Conservation (phyloP, 1,139 yeast genomes). For the Pichia sp. region DNA sequence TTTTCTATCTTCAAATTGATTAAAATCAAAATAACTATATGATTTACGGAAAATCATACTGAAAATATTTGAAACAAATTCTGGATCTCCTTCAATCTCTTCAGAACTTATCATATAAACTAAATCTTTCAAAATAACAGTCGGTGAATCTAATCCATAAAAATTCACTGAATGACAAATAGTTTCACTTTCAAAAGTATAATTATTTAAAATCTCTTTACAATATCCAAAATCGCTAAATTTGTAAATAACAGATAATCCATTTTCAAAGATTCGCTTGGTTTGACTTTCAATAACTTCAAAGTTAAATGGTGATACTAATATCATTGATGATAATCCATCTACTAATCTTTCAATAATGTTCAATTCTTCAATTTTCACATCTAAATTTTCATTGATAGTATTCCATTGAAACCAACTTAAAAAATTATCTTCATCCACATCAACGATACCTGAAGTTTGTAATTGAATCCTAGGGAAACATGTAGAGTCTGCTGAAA, state of each 20-base stretch:
- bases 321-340: conserved; percentile 4
- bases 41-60: conserved; percentile 21
- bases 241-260: conserved; percentile 25
- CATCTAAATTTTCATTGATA: not conserved
- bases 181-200: not conserved
- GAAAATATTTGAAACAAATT: conserved; percentile 36
- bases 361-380: not conserved
- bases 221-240: conserved; percentile 47
- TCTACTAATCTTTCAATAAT: conserved; percentile 3
- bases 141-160: conserved; percentile 39
- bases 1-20: not conserved
- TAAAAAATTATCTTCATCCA: not conserved
- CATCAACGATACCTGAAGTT: conserved; percentile 6
- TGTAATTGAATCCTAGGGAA: conserved; percentile 41
- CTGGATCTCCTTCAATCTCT: conserved; percentile 34
- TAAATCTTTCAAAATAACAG: conserved; percentile 42
- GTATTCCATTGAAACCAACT: not conserved
- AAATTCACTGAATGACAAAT: conserved; percentile 8
- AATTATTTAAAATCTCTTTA: conserved; percentile 25
- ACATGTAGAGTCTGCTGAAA: conserved; percentile 29
- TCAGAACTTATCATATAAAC: conserved; percentile 41
- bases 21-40: conserved; percentile 8
- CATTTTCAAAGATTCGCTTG: conserved; percentile 4
- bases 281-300: conserved; percentile 29
- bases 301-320: conserved; percentile 13